Base-by-base conservation (phyloP, 1,284 basidiomycete species). In the Anthracocystis panici-leucophaei region DNA sequence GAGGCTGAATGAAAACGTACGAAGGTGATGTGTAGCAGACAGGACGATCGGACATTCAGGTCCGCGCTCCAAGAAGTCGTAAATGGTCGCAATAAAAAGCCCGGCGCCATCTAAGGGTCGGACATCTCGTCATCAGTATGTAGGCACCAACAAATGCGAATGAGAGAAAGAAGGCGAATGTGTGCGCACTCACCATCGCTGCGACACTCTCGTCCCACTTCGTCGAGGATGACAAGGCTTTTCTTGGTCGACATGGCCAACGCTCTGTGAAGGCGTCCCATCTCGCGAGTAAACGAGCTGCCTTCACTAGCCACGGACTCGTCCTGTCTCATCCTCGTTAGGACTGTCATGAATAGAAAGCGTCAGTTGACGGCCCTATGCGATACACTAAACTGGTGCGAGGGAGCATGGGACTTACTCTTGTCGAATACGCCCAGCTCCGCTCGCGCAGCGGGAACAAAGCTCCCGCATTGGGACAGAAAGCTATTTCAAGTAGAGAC, bases 311-410 rank as follows among this genome's bases (percentile, higher is more conserved):
- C 50, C 2, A 77, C 59, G 12, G 74, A 77, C 27, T 77, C 74
- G 46, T 77, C 70, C 51, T 77, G 74, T 35, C 63, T 48, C 69
- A 77, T 77, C 41, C 74, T 64, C 42, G 74, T 73, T 38, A 77
- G 51, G 18, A 77, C 74, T 77, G 20, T 6, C 8, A 38, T 1
- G 0, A 10, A 8, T 33, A 12, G 8, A 20, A 2, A 31, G 6
- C 27, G 55, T 57, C 54, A 56, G 31, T 46, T 14, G 27, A 20
- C 29, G 3, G 3, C 27, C 12, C 45, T 33, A 10, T n/a, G 7
- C 25, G n/a, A 9, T 2, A 16, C 0, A 18, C 40, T 20, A 16
- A 7, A 21, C 5, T 14, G 10, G 6, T 11, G 12, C 1, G 11
- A 20, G 20, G 23, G 5, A 12, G 16, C 3, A 1, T 12, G 12